These are phyloP conservation scores for Fusarium aywerte DNA, from an alignment of 2,329 filamentous ascomycete species.

Conservation along the genomic window DNA sequence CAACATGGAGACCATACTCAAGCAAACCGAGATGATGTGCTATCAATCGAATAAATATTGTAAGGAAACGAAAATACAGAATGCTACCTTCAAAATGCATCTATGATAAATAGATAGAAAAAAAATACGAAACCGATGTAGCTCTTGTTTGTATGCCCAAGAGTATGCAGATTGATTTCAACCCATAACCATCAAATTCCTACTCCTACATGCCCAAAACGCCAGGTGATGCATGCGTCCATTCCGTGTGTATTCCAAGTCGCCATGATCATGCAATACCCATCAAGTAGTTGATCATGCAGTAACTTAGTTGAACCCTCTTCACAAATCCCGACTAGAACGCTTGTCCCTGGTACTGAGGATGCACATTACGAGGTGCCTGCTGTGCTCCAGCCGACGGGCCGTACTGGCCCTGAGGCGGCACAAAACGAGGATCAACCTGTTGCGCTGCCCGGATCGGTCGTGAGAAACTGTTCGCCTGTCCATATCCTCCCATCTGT, in stretches of 20 bases:
- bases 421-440: constrained; percentile 45
- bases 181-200: constrained; percentile 20
- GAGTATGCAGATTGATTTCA: constrained; percentile 31
- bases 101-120: constrained; percentile 17
- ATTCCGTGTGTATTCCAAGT: constrained; percentile 28
- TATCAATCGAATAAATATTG: neutral
- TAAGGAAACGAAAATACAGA: neutral
- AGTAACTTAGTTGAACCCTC: neutral
- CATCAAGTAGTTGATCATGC: constrained; percentile 6
- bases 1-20: neutral
- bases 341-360: constrained; percentile 53
- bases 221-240: constrained; percentile 33
- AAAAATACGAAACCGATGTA: constrained; percentile 12
- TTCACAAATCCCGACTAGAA: constrained; percentile 42
- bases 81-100: constrained; percentile 18
- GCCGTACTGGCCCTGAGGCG: constrained; percentile 49
- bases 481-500: constrained; percentile 34
- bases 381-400: constrained; percentile 34
- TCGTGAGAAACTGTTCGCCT: constrained; percentile 48
- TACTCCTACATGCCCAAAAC: constrained; percentile 29
- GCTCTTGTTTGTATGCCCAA: constrained; percentile 23
- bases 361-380: constrained; percentile 40
- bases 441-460: constrained; percentile 48
- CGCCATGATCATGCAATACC: constrained; percentile 15
- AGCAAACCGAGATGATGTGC: neutral